A percentile compares a stretch with the other conserved stretches of the same genome.
Conservation (phyloP, 371 early-diverging fungal species). For the Mucor lusitanicus region DNA sequence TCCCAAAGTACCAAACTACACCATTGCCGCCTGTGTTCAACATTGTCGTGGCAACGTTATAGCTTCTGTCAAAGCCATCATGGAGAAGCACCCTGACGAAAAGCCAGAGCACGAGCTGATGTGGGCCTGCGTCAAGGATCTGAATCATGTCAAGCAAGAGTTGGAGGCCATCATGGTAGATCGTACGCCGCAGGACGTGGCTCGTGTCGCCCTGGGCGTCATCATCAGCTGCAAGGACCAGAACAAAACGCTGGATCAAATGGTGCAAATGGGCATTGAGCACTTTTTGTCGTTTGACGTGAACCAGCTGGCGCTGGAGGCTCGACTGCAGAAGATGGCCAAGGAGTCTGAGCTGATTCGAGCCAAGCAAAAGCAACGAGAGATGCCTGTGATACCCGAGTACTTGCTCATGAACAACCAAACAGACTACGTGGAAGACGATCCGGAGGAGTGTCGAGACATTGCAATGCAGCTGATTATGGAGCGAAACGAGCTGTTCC, state of each 20-base stretch:
- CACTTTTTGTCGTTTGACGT: slow-evolving; percentile 44
- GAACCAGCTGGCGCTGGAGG: slow-evolving; percentile 33
- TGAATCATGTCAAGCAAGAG: slow-evolving; percentile 29
- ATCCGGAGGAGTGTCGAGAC: slow-evolving; percentile 64
- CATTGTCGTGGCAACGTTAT: slow-evolving; percentile 23
- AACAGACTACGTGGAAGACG: slow-evolving; percentile 54
- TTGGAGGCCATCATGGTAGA: slow-evolving; percentile 47
- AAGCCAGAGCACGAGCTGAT: slow-evolving; percentile 20
- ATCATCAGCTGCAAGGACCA: slow-evolving; percentile 26
- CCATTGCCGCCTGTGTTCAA: slow-evolving; percentile 17
- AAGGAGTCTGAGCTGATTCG: slow-evolving; percentile 20
- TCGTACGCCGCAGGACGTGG: slow-evolving; percentile 35
- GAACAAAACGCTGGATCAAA: slow-evolving; percentile 19
- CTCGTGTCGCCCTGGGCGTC: slow-evolving; percentile 46
- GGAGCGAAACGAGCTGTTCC: slow-evolving; percentile 64
- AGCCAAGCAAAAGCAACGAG: slow-evolving; percentile 13
- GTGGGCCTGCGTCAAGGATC: slow-evolving; percentile 21
- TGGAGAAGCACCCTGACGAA: slow-evolving; percentile 22
- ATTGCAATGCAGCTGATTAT: slow-evolving; percentile 50
- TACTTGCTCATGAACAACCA: slow-evolving; percentile 46
- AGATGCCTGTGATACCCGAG: slow-evolving; percentile 44
- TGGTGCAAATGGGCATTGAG: slow-evolving; percentile 46
- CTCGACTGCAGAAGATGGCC: slow-evolving; percentile 33
- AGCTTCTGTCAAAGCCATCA: slow-evolving; percentile 22
- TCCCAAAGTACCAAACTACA: slow-evolving; percentile 5